These are phyloP conservation scores for Akanthomyces lecanii DNA, from an alignment of 2,329 filamentous ascomycete genomes.

Conservation along the genomic window DNA sequence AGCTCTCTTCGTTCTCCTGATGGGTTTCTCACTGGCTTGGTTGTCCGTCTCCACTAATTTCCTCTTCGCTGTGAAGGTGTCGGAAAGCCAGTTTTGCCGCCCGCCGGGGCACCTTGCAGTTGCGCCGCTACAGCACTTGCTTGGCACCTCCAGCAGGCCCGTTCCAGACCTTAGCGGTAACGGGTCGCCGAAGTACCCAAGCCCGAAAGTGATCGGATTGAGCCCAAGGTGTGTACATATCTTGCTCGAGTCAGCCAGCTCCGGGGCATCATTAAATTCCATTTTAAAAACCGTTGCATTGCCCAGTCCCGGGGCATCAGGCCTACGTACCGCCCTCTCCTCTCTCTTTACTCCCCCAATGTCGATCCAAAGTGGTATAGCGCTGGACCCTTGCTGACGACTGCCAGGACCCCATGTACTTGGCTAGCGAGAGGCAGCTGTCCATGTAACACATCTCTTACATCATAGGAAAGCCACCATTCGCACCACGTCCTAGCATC, in stretches of 20 bases:
- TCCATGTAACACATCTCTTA: conserved; percentile 16
- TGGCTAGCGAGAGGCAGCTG: conserved; percentile 1
- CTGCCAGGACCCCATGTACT: neutral
- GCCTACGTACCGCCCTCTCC: neutral
- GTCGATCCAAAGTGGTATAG: conserved; percentile 1
- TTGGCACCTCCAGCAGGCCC: no score
- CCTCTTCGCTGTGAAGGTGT: neutral
- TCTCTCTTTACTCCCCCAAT: neutral
- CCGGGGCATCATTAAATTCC: neutral
- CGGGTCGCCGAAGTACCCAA: neutral
- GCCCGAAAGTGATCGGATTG: conserved; percentile 7
- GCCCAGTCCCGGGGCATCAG: neutral
- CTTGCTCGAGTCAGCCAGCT: neutral
- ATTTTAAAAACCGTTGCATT: neutral
- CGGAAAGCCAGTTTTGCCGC: conserved; percentile 36
- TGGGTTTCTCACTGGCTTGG: neutral
- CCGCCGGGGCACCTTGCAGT: neutral
- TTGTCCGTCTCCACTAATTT: neutral
- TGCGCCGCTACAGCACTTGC: no score
- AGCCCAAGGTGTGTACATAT: neutral
- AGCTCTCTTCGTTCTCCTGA: neutral
- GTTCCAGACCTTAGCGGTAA: no score
- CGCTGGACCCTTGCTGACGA: neutral
- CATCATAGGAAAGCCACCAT: conserved; percentile 13
- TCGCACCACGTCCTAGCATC: neutral